A percentile compares a stretch with the other conserved stretches of the same genome.
Evolutionary conservation across 441 rosid genomes (phyloP).

Genomic region (Syzygium malaccense): DNA sequence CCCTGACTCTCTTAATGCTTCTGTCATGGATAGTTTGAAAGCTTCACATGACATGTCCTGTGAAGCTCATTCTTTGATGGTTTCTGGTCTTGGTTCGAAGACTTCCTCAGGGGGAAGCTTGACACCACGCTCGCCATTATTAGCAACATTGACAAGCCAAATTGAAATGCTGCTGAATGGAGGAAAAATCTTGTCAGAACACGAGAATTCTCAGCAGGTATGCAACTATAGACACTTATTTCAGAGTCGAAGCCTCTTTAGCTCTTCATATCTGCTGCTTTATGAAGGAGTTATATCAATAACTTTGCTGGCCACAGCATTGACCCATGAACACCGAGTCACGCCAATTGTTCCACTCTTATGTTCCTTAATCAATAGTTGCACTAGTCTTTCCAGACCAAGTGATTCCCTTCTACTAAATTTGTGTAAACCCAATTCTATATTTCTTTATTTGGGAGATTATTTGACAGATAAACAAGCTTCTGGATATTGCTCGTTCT

Average conservation of each 20-base stretch:
- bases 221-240: not conserved
- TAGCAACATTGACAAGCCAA: constrained; percentile 75
- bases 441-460: constrained; percentile 4
- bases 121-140: constrained; percentile 84
- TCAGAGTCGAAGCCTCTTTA: not conserved
- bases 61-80: constrained; percentile 22
- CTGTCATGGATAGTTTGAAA: constrained; percentile 42
- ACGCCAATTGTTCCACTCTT: not conserved
- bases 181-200: constrained; percentile 67
- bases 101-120: constrained; percentile 66
- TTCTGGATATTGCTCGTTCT: constrained; percentile 66
- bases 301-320: not conserved
- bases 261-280: not conserved
- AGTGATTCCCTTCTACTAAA: not conserved
- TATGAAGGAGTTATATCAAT: not conserved
- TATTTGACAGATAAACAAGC: constrained; percentile 63
- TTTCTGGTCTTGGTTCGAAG: constrained; percentile 40
- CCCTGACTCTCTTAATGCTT: constrained; percentile 45
- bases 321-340: not conserved
- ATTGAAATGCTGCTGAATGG: constrained; percentile 73
- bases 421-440: not conserved
- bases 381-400: not conserved
- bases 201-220: constrained; percentile 89
- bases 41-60: constrained; percentile 36
- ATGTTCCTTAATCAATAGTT: not conserved